Conservation (phyloP, 192 early-diverging fungal genomes). For the Rhizophagus prolifer region DNA sequence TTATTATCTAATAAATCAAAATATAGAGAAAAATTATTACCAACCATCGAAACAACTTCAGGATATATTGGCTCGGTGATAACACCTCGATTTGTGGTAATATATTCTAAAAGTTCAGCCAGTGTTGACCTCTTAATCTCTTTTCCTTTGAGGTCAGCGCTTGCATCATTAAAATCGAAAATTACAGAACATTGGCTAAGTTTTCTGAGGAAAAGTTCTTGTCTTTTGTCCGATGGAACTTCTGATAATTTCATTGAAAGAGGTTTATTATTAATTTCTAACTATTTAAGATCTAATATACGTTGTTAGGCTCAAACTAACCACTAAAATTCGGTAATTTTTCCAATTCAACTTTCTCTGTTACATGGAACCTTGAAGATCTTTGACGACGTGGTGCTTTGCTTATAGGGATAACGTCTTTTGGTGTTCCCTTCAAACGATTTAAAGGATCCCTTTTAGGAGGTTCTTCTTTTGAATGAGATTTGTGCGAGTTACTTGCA, state of each 20-base stretch:
- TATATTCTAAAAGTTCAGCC: conserved; percentile 91
- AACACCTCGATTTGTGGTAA: conserved; percentile 83
- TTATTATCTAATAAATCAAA: conserved; percentile 24
- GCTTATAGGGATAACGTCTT: conserved; percentile 73
- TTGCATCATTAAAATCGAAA: conserved; percentile 94
- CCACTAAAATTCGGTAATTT: conserved; percentile 74
- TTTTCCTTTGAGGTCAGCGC: conserved; percentile 88
- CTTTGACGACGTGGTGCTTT: conserved; percentile 80
- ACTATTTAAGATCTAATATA: background rate
- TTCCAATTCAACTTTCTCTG: conserved; percentile 78
- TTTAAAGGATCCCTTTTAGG: conserved; percentile 50
- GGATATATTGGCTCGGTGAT: conserved; percentile 90
- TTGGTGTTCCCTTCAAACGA: conserved; percentile 53
- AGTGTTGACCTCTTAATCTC: conserved; percentile 94
- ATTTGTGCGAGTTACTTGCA: conserved; percentile 22
- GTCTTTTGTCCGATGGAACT: conserved; percentile 76
- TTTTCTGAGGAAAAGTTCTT: conserved; percentile 89
- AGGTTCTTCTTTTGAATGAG: conserved; percentile 37
- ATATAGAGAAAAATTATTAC: conserved; percentile 14
- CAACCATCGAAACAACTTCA: conserved; percentile 92
- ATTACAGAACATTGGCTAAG: conserved; percentile 87
- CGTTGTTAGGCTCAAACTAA: conserved; percentile 33
- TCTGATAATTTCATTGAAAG: conserved; percentile 48
- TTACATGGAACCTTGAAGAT: conserved; percentile 85
- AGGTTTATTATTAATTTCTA: background rate